These are phyloP conservation scores for Dunaliella sp. DNA, from an alignment of 139 green algal species.

Conservation along the genomic window DNA sequence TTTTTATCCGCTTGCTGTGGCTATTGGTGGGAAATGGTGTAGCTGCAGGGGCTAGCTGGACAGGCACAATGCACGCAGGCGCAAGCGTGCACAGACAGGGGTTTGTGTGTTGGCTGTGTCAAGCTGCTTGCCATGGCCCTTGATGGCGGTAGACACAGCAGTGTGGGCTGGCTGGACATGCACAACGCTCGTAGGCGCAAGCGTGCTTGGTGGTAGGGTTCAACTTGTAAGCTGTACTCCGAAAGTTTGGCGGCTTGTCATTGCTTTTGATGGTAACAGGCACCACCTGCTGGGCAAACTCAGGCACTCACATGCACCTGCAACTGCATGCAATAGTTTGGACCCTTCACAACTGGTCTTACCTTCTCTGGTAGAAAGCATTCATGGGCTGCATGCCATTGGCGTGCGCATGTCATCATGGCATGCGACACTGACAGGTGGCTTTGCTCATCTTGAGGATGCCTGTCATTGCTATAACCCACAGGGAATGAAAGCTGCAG, in stretches of 20 bases:
- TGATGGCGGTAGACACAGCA: constrained; percentile 81
- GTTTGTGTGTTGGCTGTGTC: no score
- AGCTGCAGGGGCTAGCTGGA: constrained; percentile 75
- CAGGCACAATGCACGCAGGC: constrained; percentile 69
- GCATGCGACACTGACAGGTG: not conserved
- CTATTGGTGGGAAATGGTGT: constrained; percentile 85
- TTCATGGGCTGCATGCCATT: not conserved
- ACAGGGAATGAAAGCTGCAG: no score
- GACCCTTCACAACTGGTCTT: not conserved
- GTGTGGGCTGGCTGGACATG: constrained; percentile 68
- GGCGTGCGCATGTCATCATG: not conserved
- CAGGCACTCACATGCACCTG: not conserved
- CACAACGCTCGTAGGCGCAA: constrained; percentile 70
- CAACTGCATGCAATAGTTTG: not conserved
- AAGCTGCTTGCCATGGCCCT: no score
- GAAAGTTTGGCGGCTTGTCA: no score
- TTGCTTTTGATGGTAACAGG: no score
- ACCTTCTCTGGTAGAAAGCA: not conserved
- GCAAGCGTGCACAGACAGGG: constrained; percentile 37
- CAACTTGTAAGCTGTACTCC: no score
- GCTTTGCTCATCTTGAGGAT: not conserved
- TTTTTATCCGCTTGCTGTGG: no score
- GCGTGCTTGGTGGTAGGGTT: no score
- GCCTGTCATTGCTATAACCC: not conserved
- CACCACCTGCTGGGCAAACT: no score